Percentiles rank a stretch among this genome's conserved stretches.
Conservation (phyloP, 148 eudicot species). For the Salicornia ramosissima region DNA sequence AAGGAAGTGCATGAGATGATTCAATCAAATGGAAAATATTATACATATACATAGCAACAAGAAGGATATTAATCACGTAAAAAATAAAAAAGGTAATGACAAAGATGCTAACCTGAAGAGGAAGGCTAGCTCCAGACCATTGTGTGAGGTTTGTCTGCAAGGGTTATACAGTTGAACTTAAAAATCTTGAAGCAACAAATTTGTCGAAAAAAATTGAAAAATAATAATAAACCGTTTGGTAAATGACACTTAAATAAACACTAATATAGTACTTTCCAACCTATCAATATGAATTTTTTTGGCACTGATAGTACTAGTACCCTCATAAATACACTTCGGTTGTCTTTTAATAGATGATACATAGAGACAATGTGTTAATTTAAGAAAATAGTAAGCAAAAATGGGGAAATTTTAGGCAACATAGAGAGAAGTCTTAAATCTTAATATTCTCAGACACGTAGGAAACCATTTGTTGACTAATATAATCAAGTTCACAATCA, state of each 20-base stretch:
- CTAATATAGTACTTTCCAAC: too few relatives aligned
- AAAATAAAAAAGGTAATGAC: not conserved
- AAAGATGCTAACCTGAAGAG: slow-evolving; percentile 79
- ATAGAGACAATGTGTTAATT: too few relatives aligned
- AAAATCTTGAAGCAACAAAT: not conserved
- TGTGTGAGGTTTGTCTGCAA: slow-evolving; percentile 97
- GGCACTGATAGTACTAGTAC: too few relatives aligned
- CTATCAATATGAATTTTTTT: too few relatives aligned
- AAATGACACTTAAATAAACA: not conserved
- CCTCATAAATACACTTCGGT: too few relatives aligned
- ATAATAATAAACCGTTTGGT: too few relatives aligned
- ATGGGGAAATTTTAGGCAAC: not conserved
- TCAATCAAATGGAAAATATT: not conserved
- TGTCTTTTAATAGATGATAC: too few relatives aligned
- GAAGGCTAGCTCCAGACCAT: slow-evolving; percentile 99
- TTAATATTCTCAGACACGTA: too few relatives aligned
- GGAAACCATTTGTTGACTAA: too few relatives aligned
- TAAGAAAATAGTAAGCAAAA: not conserved
- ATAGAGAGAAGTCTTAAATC: not conserved
- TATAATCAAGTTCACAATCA: too few relatives aligned
- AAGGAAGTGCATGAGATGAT: too few relatives aligned
- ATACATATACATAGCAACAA: not conserved
- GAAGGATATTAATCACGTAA: not conserved
- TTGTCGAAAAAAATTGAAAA: not conserved
- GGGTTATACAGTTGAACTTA: slow-evolving; percentile 22